These are phyloP conservation scores for Furcasterigmium sp. DNA, from an alignment of 2,329 filamentous ascomycete genomes.

Conservation along the genomic window DNA sequence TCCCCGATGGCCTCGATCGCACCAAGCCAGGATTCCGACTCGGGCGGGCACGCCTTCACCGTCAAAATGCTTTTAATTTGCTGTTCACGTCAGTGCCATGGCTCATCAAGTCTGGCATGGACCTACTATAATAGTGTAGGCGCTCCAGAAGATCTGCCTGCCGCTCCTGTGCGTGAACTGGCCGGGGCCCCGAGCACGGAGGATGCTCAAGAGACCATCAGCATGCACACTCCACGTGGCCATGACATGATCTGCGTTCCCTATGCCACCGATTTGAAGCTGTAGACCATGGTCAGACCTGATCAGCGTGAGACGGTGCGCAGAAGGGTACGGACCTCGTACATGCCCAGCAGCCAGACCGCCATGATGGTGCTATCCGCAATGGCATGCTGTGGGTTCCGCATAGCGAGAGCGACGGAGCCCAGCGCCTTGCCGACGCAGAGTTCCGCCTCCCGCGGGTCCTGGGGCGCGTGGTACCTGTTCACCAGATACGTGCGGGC, in stretches of 20 bases:
- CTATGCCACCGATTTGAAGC: slow-evolving; percentile 31
- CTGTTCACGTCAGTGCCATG: slow-evolving; percentile 14
- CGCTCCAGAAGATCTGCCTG: slow-evolving; percentile 30
- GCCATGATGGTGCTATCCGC: slow-evolving; percentile 29
- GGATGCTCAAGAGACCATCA: slow-evolving; percentile 27
- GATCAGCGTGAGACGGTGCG: neutral
- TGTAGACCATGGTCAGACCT: slow-evolving; percentile 13
- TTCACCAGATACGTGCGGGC: slow-evolving; percentile 33
- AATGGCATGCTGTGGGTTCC: slow-evolving; percentile 17
- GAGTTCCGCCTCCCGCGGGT: slow-evolving; percentile 24
- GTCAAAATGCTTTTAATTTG: slow-evolving; percentile 30
- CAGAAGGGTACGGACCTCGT: slow-evolving; percentile 22
- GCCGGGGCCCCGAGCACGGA: slow-evolving; percentile 24
- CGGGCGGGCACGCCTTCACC: slow-evolving; percentile 26
- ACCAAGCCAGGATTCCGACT: slow-evolving; percentile 28
- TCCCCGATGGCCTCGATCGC: slow-evolving; percentile 14
- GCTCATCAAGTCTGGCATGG: neutral
- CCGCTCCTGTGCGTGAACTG: slow-evolving; percentile 17
- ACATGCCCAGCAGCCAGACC: slow-evolving; percentile 33
- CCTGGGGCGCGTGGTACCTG: slow-evolving; percentile 22
- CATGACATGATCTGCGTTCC: slow-evolving; percentile 11
- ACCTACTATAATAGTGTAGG: slow-evolving; percentile 31
- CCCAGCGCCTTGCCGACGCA: slow-evolving; percentile 30
- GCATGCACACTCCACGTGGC: slow-evolving; percentile 32
- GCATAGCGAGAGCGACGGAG: slow-evolving; percentile 31